Percentiles rank a stretch among this genome's conserved stretches.
Conservation (phyloP, 2,329 filamentous ascomycete genomes). For the Chaetoscypha palmicola region DNA sequence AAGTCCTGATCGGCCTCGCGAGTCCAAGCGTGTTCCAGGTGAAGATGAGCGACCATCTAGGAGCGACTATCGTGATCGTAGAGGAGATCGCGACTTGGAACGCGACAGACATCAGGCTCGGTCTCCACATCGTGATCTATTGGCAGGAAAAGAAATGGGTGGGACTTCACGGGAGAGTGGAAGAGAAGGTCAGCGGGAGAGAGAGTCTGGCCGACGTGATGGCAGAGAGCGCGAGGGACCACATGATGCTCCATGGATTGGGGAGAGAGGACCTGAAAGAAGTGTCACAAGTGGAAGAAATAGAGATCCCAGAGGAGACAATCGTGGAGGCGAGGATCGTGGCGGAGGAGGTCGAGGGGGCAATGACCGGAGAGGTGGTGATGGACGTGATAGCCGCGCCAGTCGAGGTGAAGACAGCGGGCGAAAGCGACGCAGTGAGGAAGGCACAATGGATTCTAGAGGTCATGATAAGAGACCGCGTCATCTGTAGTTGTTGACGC, state of each 20-base stretch:
- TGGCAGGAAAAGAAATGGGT: slow-evolving; percentile 6
- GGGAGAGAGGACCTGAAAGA: slow-evolving; percentile 18
- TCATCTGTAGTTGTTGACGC: slow-evolving; percentile 18
- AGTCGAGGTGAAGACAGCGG: slow-evolving; percentile 20
- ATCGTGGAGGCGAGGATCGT: slow-evolving; percentile 17
- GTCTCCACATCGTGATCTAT: slow-evolving; percentile 11
- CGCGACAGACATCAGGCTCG: slow-evolving; percentile 19
- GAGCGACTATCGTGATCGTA: slow-evolving; percentile 26
- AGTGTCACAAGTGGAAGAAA: slow-evolving; percentile 15
- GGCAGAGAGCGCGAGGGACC: slow-evolving; percentile 18
- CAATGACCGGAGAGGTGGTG: slow-evolving; percentile 17
- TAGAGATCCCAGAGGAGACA: slow-evolving; percentile 15
- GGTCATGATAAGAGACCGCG: slow-evolving; percentile 29
- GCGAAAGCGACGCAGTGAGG: slow-evolving; percentile 29
- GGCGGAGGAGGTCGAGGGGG: slow-evolving; percentile 15
- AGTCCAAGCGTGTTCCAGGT: slow-evolving; percentile 22
- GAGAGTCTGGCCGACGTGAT: slow-evolving; percentile 21
- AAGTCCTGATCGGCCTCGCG: slow-evolving; percentile 26
- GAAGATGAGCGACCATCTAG: slow-evolving; percentile 25
- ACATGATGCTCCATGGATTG: slow-evolving; percentile 20
- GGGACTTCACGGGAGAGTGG: slow-evolving; percentile 4
- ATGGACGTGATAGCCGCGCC: slow-evolving; percentile 23
- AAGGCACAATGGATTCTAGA: slow-evolving; percentile 25
- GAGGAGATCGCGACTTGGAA: slow-evolving; percentile 18
- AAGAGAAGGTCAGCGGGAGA: slow-evolving; percentile 11